phyloP scores from a whole-genome alignment of 129 eudicot genomes.

The Apium graveolens region DNA sequence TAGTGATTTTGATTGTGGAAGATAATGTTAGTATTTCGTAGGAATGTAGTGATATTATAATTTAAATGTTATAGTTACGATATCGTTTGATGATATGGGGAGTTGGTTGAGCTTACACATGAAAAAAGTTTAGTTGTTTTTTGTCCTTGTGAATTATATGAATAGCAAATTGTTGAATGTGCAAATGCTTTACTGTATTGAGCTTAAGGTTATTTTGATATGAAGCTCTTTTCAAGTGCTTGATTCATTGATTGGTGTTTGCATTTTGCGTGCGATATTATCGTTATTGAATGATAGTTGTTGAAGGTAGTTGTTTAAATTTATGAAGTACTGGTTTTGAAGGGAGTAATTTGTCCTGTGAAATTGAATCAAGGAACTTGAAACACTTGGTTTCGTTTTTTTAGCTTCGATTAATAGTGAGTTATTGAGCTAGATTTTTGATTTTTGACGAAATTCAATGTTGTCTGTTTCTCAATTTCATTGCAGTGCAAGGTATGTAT shows the following conservation, averaged over 20 bases:
- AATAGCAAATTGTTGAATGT: neutral
- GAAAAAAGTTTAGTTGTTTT: neutral
- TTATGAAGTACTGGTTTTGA: neutral
- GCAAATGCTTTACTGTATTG: neutral
- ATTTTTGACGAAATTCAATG: conserved; percentile 7
- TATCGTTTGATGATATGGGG: neutral
- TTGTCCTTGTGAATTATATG: neutral
- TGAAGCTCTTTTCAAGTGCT: neutral
- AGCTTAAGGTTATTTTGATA: neutral
- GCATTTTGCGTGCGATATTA: neutral
- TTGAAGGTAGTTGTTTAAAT: neutral
- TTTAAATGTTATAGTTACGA: neutral
- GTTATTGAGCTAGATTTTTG: neutral
- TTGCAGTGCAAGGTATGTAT: conserved; percentile 90
- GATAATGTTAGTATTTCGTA: neutral
- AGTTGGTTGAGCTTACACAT: neutral
- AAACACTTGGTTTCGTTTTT: neutral
- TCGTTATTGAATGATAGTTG: neutral
- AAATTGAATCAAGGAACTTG: neutral
- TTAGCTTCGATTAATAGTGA: neutral
- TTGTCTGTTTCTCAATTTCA: conserved; percentile 9
- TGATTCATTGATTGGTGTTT: neutral
- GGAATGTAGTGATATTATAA: neutral
- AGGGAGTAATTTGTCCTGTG: neutral
- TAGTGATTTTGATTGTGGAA: neutral